Conservation (phyloP, 352 stramenopile species). For the Thalassiosira mediterranea region DNA sequence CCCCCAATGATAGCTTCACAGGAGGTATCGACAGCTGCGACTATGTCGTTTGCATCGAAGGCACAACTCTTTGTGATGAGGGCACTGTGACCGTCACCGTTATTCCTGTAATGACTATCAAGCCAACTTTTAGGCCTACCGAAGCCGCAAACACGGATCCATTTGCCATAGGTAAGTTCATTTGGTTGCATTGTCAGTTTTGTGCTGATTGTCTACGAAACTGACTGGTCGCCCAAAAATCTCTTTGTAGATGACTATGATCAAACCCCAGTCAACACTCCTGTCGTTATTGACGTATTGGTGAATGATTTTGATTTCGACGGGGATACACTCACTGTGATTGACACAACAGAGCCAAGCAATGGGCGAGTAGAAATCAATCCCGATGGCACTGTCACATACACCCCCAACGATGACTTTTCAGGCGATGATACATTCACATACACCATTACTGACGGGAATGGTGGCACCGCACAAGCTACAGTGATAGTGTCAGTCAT, state of each 20-base stretch:
- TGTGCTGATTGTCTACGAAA: conserved; percentile 1
- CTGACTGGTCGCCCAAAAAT: no score
- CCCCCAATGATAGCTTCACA: conserved; percentile 8
- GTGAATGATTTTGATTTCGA: conserved; percentile 24
- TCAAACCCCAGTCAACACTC: background rate
- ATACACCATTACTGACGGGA: conserved; percentile 16
- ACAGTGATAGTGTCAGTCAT: conserved; percentile 19
- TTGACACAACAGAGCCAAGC: background rate
- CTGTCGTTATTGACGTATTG: conserved; percentile 13
- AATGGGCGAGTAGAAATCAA: conserved; percentile 16
- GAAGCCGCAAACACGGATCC: conserved; percentile 8
- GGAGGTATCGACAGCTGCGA: conserved; percentile 24
- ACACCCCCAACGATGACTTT: conserved; percentile 13
- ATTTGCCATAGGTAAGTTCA: conserved; percentile 5
- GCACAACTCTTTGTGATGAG: conserved; percentile 22
- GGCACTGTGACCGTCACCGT: conserved; percentile 16
- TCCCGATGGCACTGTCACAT: conserved; percentile 18
- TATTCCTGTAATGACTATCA: background rate
- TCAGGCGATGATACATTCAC: conserved; percentile 15
- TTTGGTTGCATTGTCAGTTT: conserved; percentile 1
- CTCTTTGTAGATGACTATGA: conserved; percentile 8
- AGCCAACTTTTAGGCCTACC: background rate
- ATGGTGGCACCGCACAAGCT: conserved; percentile 4
- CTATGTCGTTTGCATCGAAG: conserved; percentile 30
- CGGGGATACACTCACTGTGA: conserved; percentile 13